Conservation (phyloP, 352 stramenopile genomes). For the Phytophthora pseudosyringae region DNA sequence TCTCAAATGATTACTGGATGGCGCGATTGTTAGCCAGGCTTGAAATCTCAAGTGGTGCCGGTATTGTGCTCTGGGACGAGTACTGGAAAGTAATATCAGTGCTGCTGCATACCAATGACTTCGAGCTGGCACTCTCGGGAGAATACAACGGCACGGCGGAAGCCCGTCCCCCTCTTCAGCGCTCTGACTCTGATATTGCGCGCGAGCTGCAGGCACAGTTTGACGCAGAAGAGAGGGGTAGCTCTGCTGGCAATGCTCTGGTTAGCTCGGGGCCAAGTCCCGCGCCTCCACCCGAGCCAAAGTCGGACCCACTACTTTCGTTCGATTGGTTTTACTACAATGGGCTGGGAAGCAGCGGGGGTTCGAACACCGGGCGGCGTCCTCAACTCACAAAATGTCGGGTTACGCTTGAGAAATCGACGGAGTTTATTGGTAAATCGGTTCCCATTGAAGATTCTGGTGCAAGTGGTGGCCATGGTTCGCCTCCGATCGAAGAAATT, state of each 20-base stretch:
- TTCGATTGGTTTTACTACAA: conserved; percentile 55
- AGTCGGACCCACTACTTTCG: conserved; percentile 6
- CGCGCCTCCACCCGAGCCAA: not conserved
- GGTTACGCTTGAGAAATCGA: conserved; percentile 40
- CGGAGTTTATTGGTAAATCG: conserved; percentile 72
- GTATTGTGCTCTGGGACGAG: conserved; percentile 94
- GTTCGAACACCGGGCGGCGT: conserved; percentile 6
- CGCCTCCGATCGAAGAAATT: conserved; percentile 73
- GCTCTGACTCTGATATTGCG: conserved; percentile 76
- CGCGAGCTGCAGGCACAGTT: conserved; percentile 80
- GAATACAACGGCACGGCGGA: conserved; percentile 33
- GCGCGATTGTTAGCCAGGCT: conserved; percentile 58
- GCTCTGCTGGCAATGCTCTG: not conserved
- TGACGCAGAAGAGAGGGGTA: conserved; percentile 53
- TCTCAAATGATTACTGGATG: conserved; percentile 71
- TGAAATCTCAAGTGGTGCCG: conserved; percentile 71
- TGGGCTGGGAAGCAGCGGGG: conserved; percentile 21
- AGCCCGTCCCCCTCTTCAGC: conserved; percentile 22
- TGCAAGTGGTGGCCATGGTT: conserved; percentile 50
- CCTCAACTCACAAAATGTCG: conserved; percentile 55
- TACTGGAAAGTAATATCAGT: conserved; percentile 91
- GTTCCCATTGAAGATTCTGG: conserved; percentile 59
- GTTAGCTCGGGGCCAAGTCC: conserved; percentile 1
- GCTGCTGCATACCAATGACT: conserved; percentile 71
- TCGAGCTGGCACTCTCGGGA: conserved; percentile 70